Percentiles rank a stretch among this genome's conserved stretches.
phyloP scores from a whole-genome alignment of 1,284 basidiomycete genomes.

The Microbotryum scabiosae region DNA sequence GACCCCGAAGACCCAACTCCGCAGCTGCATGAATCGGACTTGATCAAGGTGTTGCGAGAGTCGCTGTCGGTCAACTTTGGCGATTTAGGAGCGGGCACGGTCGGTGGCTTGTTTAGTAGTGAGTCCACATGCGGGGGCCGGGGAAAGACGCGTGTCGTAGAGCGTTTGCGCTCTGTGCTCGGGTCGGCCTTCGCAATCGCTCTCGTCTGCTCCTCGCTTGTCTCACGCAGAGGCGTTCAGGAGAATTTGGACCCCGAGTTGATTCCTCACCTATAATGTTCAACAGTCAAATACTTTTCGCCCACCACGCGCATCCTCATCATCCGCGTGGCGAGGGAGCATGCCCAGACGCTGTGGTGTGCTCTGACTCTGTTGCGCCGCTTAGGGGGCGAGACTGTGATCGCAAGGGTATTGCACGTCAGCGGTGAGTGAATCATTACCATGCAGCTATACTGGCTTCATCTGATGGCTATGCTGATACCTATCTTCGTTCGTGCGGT shows the following conservation, averaged over 20 bases:
- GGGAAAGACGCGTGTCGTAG: background rate
- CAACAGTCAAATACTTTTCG: slow-evolving; percentile 35
- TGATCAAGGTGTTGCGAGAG: slow-evolving; percentile 30
- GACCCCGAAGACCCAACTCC: slow-evolving; percentile 3
- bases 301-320: slow-evolving; percentile 30
- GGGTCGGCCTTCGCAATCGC: no score
- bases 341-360: slow-evolving; percentile 31
- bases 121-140: slow-evolving; percentile 1
- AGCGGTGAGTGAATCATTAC: slow-evolving; percentile 28
- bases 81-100: slow-evolving; percentile 33
- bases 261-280: background rate
- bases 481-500: background rate
- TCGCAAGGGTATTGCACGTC: slow-evolving; percentile 30
- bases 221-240: background rate
- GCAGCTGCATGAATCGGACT: slow-evolving; percentile 17
- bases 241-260: background rate
- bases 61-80: slow-evolving; percentile 34
- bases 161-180: background rate
- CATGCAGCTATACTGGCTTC: background rate
- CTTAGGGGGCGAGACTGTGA: slow-evolving; percentile 24
- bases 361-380: slow-evolving; percentile 30
- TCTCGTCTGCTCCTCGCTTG: no score
- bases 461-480: background rate
- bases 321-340: slow-evolving; percentile 30
- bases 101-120: slow-evolving; percentile 32